A percentile compares a stretch with the other conserved stretches of the same genome.
Conservation (phyloP, 2,329 filamentous ascomycete genomes). For the Xylaria sp. region DNA sequence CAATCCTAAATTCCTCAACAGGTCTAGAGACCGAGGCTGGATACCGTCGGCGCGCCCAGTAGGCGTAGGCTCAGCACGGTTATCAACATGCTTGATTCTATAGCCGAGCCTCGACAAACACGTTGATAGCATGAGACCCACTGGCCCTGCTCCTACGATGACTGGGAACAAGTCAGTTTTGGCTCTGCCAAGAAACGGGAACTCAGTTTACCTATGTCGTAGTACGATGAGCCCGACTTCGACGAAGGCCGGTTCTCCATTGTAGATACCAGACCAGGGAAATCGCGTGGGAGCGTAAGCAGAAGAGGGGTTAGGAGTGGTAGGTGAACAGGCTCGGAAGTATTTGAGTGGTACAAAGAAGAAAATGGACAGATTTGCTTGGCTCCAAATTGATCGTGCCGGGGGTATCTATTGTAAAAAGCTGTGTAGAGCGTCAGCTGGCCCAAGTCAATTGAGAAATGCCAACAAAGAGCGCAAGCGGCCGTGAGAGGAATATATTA, state of each 20-base stretch:
- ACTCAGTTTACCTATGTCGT: conserved; percentile 51
- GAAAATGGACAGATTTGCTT: background rate
- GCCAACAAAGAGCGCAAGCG: background rate
- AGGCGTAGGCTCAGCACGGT: conserved; percentile 79
- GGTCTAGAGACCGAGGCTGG: conserved; percentile 84
- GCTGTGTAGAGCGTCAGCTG: background rate
- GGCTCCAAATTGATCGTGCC: background rate
- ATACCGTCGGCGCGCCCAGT: conserved; percentile 92
- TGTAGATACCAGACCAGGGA: background rate
- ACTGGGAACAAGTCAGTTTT: conserved; percentile 55
- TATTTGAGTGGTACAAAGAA: background rate
- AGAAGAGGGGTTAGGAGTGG: background rate
- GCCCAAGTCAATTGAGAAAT: background rate
- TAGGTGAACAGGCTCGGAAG: background rate
- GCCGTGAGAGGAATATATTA: conserved; percentile 2
- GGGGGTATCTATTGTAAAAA: background rate
- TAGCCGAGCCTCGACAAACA: conserved; percentile 92
- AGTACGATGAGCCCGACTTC: conserved; percentile 36
- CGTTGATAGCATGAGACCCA: conserved; percentile 85
- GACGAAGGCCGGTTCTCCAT: conserved; percentile 36
- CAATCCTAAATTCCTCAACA: conserved; percentile 86
- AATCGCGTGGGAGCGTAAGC: background rate
- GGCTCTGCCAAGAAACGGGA: conserved; percentile 23
- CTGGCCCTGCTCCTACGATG: conserved; percentile 87
- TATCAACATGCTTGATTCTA: conserved; percentile 94